Evolutionary conservation across 176 grass and related monocot species (phyloP), one percentile per base, ranked within the genome.

Genomic region (barley (Hordeum vulgare)): DNA sequence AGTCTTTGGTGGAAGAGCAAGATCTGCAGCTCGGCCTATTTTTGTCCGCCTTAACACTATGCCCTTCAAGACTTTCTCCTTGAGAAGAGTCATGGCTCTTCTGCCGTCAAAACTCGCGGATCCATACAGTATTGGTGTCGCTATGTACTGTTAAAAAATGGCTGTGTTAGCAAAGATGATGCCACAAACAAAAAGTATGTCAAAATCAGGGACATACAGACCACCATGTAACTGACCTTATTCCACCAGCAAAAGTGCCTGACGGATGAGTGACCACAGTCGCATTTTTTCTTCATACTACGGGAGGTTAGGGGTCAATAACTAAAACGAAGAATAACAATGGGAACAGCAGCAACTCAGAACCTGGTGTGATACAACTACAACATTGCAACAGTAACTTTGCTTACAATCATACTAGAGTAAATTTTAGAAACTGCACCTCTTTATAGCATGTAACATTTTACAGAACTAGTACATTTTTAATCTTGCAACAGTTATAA

Each of bases 231-330:
- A 45, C 87, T 80, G 77, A 98, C 96, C 75, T 85, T 95, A 82
- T 96, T 98, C 96, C 96, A 98, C 96, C 93, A 98, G 85, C 96
- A 98, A 33, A 98, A 98, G 77, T 98, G 96, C 63, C 96, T 89
- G 39, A 95, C 91, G 61, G 72, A 88, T 71, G 96, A 95, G 84
- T 98, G 96, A 90, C 82, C 75, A 83, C 96, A 98, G 20, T 86
- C 82, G 8, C 96, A 98, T 41, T 49, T 36, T 86, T 86, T 95
- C 69, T 83, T 84, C 83, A 91, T 60, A 77, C 96, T 98, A 58
- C 61, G 80, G 20, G 10, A 95, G 27, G 73, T 72, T 60, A 80
- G 37, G 57, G 40, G n/a, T 85, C 28, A 1, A 77, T 33, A 91
- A 68, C 82, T 11, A 33, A 79, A 90, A 74, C 36, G 12, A 58